phyloP scores from a whole-genome alignment of 306 rosid species.

The Lablab purpureus region DNA sequence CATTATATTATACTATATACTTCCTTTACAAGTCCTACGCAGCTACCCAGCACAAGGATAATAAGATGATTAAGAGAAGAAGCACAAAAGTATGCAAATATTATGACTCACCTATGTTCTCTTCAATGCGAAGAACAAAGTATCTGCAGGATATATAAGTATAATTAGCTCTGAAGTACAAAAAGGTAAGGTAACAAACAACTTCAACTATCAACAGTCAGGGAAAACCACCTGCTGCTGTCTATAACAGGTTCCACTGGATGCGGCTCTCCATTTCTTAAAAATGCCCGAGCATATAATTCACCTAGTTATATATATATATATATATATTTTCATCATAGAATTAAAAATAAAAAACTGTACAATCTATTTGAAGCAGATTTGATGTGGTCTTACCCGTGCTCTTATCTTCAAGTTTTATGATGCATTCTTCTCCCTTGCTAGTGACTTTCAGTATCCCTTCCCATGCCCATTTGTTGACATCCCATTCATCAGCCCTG shows the following conservation, averaged over 20 bases:
- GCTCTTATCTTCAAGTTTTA: conserved; percentile 89
- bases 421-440: conserved; percentile 93
- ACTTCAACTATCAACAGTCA: conserved; percentile 33
- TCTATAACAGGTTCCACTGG: conserved; percentile 98
- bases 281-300: conserved; percentile 95
- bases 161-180: conserved; percentile 19
- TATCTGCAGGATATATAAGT: conserved; percentile 65
- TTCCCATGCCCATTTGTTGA: conserved; percentile 97
- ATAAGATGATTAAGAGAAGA: conserved; percentile 30
- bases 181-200: conserved; percentile 35
- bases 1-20: background rate
- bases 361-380: conserved; percentile 35
- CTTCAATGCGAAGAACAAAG: conserved; percentile 98
- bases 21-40: conserved; percentile 27
- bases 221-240: conserved; percentile 89
- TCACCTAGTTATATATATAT: conserved; percentile 75
- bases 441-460: conserved; percentile 84
- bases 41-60: background rate
- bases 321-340: conserved; percentile 26
- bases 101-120: conserved; percentile 81
- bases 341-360: conserved; percentile 9
- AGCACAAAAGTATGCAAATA: conserved; percentile 34
- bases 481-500: conserved; percentile 99
- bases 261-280: conserved; percentile 92
- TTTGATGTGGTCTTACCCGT: conserved; percentile 65